Base-by-base conservation (phyloP, 148 eudicot genomes). In the Heliamphora exappendiculata region DNA sequence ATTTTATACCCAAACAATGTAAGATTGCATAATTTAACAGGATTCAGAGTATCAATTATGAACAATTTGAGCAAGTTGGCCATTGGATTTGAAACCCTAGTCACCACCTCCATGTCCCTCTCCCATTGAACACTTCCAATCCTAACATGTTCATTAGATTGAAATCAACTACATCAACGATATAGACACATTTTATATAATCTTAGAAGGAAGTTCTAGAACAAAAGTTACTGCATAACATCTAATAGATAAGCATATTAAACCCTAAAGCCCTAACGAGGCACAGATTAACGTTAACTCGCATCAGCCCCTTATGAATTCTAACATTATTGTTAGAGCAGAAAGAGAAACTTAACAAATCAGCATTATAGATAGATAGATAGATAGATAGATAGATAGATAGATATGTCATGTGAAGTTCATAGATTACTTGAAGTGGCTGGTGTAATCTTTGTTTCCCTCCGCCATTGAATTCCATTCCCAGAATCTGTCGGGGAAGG, bases 391-490 rank as follows among this genome's bases (percentile, higher is more conserved):
- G 39, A 67, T 42, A 4, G 26, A 13, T 45, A 47, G 26, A 31
- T 17, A 55, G 47, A 29, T 60, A 29, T 17, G 66, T 62, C 1
- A 24, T 47, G 57, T 47, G 31, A 34, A 42, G 26, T 29, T 42
- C 70, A 70, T 7, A 2, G 63, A 49, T 89, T 87, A 91, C 91
- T 91, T 89, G 90, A 93, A 93, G 28, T 81, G 85, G 75, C 71
- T 84, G 81, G 58, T 79, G 82, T 73, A 91, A 60, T 91, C 93
- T 68, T 89, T 81, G 78, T 67, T 84, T 26, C 81, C 88, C 76
- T 86, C 89, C 5, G 80, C 81, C 42, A 73, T 80, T 3, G 85
- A 78, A 44, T 86, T 88, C 96, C 93, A 90, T 39, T 89, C 97
- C 97, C 97, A 93, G 65, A 87, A 66, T 77, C 89, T 63, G 12